Base-by-base conservation (phyloP, 2,329 filamentous ascomycete species). In the Aspergillus niger region DNA sequence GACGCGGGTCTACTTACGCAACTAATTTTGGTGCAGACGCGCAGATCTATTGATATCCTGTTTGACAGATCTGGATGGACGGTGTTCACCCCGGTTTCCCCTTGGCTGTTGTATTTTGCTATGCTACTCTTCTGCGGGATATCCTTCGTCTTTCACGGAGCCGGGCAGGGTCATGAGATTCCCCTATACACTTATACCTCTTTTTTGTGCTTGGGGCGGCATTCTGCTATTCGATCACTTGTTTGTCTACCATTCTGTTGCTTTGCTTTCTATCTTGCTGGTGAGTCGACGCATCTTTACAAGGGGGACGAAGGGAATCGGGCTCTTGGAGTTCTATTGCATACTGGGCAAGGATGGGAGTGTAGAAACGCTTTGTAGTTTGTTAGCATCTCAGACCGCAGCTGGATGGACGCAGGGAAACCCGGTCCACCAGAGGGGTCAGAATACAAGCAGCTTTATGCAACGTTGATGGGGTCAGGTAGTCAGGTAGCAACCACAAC, bases 101-200 rank as follows among this genome's bases (percentile, higher is more conserved):
- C 43, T 30, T 44, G 32, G 32, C 32, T 47, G n/a, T n/a, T 55
- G 41, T 36, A 22, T 24, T 59, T 54, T 38, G 28, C 47, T 50
- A 50, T 38, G 47, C 47, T 50, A 50, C 30, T 49, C 17, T 59
- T 26, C 26, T 48, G 38, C 36, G 51, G 47, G 47, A 50, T 50
- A 26, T 50, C 15, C 53, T 53, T 47, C 26, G 20, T 55, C 28
- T 55, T 41, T 32, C 30, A 44, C 17, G 22, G 26, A 55, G 53
- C 53, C 28, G 26, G 53, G 39, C 39, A 43, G 41, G 53, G 53
- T 55, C 41, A 55, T 55, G 39, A 60, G 58, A 63, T 65, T 64
- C 60, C 66, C 65, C 61, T 58, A 66, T 68, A 64, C 63, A 66
- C 48, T 47, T 55, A 55, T 39, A 43, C 53, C 28, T 17, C 54